Evolutionary conservation across 768 basidiomycete species (phyloP), one percentile per base, ranked within the genome.

Genomic region (Lanmaoa rubissima): DNA sequence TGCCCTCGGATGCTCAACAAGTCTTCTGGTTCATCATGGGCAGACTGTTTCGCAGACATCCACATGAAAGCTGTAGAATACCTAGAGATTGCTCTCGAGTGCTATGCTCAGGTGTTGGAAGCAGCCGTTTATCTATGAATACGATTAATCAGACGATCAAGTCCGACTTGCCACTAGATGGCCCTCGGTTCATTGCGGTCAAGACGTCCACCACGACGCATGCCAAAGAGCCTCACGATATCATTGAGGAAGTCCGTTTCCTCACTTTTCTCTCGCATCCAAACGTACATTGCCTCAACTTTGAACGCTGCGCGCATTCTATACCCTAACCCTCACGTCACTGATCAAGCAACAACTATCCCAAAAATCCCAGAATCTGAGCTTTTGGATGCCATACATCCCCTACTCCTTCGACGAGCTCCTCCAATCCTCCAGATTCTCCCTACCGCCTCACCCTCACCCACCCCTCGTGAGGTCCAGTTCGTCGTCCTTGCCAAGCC

Each of bases 371-470:
- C 70, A 68, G 14, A 65, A 75, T n/a, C 71, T 87, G 53, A 79
- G 80, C 45, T 77, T 87, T 53, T 86, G 83, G 78, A 87, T 91
- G 83, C 88, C 89, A 2, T 87, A 80, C 60, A 72, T 90, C 1
- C 81, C 70, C 74, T 63, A 82, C 77, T 41, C 80, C 21, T 61
- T 88, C 45, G 62, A 75, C 24, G 68, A 77, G 45, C 69, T 90
- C 35, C 75, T 71, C 4, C 56, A 31, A 14, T 89, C 52, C 61
- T 70, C 19, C 77, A 53, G 69, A 4, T 61, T 63, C 38, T 74
- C 65, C 3, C 62, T 34, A 14, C 47, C 1, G 24, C 59, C 14
- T 51, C 60, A 0, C 28, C 48, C 13, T 36, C 44, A 2, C 44
- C 65, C 10, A 59, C 53, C 34, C 62, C 61, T 5, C 49, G 58